phyloP scores from a whole-genome alignment of 2,329 filamentous ascomycete genomes.

The Cryphonectria radicalis region DNA sequence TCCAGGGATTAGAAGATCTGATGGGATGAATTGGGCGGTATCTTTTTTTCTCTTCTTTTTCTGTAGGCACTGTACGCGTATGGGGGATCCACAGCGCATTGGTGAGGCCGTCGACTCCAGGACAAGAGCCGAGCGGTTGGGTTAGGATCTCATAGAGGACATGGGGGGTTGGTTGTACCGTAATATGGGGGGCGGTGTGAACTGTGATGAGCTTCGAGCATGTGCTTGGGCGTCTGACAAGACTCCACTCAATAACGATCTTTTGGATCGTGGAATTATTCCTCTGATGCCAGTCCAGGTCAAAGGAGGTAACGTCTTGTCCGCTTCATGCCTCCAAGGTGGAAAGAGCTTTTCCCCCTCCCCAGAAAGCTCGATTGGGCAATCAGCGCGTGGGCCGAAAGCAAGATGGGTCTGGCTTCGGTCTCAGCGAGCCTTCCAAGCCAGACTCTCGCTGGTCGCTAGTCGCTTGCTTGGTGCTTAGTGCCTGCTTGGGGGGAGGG shows the following conservation, averaged over 20 bases:
- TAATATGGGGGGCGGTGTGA: slow-evolving; percentile 9
- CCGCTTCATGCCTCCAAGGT: slow-evolving; percentile 11
- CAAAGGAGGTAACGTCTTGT: slow-evolving; percentile 1
- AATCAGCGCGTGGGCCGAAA: slow-evolving; percentile 13
- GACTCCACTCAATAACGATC: slow-evolving; percentile 19
- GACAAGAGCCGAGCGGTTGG: neutral
- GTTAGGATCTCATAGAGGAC: slow-evolving; percentile 4
- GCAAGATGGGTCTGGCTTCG: too few species aligned
- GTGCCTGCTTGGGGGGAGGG: too few species aligned
- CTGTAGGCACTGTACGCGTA: slow-evolving; percentile 24
- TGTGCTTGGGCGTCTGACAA: slow-evolving; percentile 11
- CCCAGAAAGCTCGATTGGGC: slow-evolving; percentile 20
- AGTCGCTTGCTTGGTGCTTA: too few species aligned
- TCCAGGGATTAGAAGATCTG: slow-evolving; percentile 12
- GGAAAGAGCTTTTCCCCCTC: slow-evolving; percentile 7
- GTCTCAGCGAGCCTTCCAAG: neutral
- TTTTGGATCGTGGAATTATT: neutral
- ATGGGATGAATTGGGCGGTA: slow-evolving; percentile 2
- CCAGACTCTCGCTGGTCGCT: neutral
- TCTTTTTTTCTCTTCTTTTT: neutral
- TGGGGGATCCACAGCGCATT: slow-evolving; percentile 15
- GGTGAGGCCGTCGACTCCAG: slow-evolving; percentile 23
- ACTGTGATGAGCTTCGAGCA: neutral
- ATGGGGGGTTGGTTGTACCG: neutral
- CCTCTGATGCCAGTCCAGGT: slow-evolving; percentile 19